These are phyloP conservation scores for Ceratocystis diversiconidia DNA, from an alignment of 2,329 filamentous ascomycete species.

Conservation along the genomic window DNA sequence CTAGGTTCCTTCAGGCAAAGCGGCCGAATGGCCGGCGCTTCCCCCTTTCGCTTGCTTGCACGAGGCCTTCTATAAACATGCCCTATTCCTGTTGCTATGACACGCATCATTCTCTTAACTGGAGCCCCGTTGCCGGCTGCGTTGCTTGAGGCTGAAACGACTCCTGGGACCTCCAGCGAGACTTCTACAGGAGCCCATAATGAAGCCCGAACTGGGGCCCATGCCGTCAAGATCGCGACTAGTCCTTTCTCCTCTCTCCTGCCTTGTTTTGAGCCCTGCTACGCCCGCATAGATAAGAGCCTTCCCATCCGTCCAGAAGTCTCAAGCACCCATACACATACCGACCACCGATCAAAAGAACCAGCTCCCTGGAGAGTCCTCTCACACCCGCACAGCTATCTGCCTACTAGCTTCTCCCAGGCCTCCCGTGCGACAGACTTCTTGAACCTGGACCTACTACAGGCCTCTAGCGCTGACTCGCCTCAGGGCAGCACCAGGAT, in stretches of 20 bases:
- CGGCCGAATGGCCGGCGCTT: neutral
- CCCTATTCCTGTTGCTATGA: neutral
- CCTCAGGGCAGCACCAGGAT: neutral
- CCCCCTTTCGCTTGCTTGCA: neutral
- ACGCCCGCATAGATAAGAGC: neutral
- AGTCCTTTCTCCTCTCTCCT: neutral
- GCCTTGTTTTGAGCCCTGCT: constrained; percentile 8
- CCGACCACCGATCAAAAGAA: neutral
- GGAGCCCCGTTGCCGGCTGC: neutral
- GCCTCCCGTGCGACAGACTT: neutral
- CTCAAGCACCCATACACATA: neutral
- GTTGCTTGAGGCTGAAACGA: neutral
- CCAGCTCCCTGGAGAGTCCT: constrained; percentile 14
- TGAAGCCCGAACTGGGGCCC: neutral
- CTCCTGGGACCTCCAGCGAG: neutral
- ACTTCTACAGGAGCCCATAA: neutral
- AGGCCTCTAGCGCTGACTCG: neutral
- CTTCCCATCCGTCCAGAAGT: neutral
- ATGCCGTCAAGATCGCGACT: neutral
- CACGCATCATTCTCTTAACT: constrained; percentile 2
- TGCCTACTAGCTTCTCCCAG: constrained; percentile 12
- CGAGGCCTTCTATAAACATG: neutral
- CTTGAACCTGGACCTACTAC: neutral
- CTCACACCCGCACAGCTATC: neutral
- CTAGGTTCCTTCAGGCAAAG: no score